These are phyloP conservation scores for Diplocarpon mali DNA, from an alignment of 2,329 filamentous ascomycete genomes.

Conservation along the genomic window DNA sequence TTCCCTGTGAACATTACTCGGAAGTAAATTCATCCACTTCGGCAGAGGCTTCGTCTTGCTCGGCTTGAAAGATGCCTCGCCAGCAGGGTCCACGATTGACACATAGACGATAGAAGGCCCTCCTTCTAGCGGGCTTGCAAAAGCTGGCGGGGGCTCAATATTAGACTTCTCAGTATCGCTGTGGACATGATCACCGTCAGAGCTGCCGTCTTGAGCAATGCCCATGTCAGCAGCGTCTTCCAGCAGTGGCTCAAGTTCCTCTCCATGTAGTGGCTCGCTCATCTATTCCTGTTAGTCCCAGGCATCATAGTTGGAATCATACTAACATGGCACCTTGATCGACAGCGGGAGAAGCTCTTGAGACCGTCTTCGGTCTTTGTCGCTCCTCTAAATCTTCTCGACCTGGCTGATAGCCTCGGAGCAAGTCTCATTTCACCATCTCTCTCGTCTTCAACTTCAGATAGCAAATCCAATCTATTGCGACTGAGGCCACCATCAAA, in stretches of 20 bases:
- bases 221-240: constrained; percentile 15
- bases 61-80: constrained; percentile 36
- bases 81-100: constrained; percentile 38
- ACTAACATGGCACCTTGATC: constrained; percentile 1
- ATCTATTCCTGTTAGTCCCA: not conserved
- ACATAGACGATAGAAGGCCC: constrained; percentile 34
- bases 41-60: constrained; percentile 42
- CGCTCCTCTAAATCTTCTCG: constrained; percentile 1
- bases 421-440: constrained; percentile 5
- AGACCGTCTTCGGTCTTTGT: constrained; percentile 6
- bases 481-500: constrained; percentile 38
- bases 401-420: not conserved
- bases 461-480: constrained; percentile 32
- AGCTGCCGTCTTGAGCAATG: constrained; percentile 14
- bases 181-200: constrained; percentile 5
- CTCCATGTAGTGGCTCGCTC: not conserved
- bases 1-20: constrained; percentile 17
- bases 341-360: constrained; percentile 7
- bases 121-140: not conserved
- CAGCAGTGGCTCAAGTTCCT: constrained; percentile 11
- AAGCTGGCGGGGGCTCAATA: not conserved
- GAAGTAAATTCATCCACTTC: constrained; percentile 25
- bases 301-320: too few species aligned
- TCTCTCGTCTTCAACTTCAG: constrained; percentile 12
- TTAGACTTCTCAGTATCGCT: constrained; percentile 8